Percentiles rank a stretch among this genome's conserved stretches.
Conservation (phyloP, 306 rosid genomes). For the Trichosanthes cucumerina region DNA sequence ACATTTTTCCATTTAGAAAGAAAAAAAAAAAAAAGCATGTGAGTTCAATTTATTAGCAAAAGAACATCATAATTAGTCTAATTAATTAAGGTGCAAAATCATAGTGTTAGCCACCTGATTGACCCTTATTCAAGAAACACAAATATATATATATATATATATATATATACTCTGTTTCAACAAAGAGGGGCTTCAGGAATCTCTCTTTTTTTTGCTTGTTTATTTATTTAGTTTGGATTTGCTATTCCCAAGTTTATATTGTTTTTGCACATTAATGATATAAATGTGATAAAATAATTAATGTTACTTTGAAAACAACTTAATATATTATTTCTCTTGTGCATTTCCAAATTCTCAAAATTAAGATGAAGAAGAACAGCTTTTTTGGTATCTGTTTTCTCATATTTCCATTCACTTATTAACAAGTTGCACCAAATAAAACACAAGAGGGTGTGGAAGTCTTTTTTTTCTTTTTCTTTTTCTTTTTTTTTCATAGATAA, state of each 20-base stretch:
- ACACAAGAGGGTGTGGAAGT: background rate
- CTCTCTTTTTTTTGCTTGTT: background rate
- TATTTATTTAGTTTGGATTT: background rate
- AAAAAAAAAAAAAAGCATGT: background rate
- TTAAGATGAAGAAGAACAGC: background rate
- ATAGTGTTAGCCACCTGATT: slow-evolving; percentile 36
- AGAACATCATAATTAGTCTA: background rate
- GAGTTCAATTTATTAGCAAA: background rate
- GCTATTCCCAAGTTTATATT: background rate
- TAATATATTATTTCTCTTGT: background rate
- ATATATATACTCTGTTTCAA: background rate
- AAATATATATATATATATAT: background rate
- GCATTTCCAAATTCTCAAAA: background rate
- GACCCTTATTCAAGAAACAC: background rate
- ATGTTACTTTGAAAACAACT: background rate
- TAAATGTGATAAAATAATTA: background rate
- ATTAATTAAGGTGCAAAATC: slow-evolving; percentile 7
- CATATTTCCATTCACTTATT: background rate
- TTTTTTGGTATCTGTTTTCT: background rate
- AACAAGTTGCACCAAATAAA: background rate
- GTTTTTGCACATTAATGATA: background rate
- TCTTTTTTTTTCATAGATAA: too few species aligned
- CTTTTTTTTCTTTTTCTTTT: too few species aligned
- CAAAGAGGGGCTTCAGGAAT: slow-evolving; percentile 9
- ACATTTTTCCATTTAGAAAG: background rate